Conservation (phyloP, 306 rosid species). For the Amphicarpaea edgeworthii region DNA sequence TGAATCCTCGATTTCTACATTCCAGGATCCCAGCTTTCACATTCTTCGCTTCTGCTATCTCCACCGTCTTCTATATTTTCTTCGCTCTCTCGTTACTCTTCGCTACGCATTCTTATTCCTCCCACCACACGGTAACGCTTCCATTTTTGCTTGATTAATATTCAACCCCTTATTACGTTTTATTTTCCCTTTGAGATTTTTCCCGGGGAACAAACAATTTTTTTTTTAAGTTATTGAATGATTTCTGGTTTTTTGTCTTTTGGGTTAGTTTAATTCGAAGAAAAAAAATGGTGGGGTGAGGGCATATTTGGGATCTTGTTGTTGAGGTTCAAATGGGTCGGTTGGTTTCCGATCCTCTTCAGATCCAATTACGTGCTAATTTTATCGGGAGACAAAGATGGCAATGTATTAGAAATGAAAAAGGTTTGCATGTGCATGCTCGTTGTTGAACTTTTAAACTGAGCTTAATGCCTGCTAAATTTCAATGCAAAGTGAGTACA, state of each 20-base stretch:
- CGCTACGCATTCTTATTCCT: conserved; percentile 55
- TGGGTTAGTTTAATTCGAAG: conserved; percentile 12
- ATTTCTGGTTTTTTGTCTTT: conserved; percentile 11
- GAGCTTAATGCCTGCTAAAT: conserved; percentile 44
- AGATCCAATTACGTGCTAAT: conserved; percentile 31
- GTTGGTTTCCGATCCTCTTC: conserved; percentile 1
- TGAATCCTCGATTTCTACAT: conserved; percentile 44
- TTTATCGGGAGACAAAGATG: not conserved
- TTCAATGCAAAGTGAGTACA: not conserved
- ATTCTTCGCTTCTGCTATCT: conserved; percentile 49
- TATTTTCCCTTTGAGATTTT: not conserved
- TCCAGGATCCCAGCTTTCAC: conserved; percentile 52
- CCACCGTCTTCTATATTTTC: conserved; percentile 52
- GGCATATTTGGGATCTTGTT: conserved; percentile 44
- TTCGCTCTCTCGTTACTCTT: no score
- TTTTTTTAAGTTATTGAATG: no score
- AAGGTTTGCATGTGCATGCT: not conserved
- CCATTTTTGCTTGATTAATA: not conserved
- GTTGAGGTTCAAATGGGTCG: conserved; percentile 27
- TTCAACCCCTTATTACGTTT: not conserved
- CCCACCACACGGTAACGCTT: conserved; percentile 56
- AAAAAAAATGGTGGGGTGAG: conserved; percentile 34
- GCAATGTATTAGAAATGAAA: not conserved
- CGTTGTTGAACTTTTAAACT: conserved; percentile 29
- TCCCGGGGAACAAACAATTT: conserved; percentile 10